phyloP scores from a whole-genome alignment of 1,284 basidiomycete species.

The Ceratorhiza oryzae-sativae region DNA sequence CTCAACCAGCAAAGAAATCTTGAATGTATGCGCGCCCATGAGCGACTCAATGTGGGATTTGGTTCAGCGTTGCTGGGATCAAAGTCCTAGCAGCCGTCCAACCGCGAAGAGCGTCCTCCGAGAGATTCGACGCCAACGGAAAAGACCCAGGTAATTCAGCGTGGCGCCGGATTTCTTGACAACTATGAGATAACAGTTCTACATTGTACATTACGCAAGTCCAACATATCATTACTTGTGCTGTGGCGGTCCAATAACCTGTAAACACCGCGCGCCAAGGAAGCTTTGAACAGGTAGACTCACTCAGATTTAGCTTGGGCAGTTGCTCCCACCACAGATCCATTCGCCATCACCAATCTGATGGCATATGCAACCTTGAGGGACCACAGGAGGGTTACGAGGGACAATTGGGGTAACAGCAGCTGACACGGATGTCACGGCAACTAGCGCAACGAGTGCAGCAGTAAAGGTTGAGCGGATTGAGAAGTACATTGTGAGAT shows the following conservation, averaged over 20 bases:
- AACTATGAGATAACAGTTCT: not conserved
- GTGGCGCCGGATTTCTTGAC: not conserved
- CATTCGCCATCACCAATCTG: conserved; percentile 10
- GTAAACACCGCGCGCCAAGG: not conserved
- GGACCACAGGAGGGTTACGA: conserved; percentile 4
- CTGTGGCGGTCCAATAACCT: too few relatives aligned
- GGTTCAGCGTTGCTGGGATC: conserved; percentile 11
- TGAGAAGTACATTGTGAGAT: too few relatives aligned
- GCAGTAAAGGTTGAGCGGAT: too few relatives aligned
- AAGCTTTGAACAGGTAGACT: too few relatives aligned
- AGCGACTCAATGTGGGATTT: not conserved
- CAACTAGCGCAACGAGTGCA: too few relatives aligned
- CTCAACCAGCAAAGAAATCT: not conserved
- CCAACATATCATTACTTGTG: not conserved
- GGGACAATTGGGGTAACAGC: not conserved
- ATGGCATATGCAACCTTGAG: not conserved
- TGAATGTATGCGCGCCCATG: conserved; percentile 10
- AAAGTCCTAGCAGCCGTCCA: not conserved
- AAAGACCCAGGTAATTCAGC: not conserved
- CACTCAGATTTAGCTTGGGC: too few relatives aligned
- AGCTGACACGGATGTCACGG: not conserved
- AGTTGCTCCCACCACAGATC: not conserved
- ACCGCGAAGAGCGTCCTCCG: not conserved
- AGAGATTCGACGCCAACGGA: not conserved
- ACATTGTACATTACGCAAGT: not conserved